A percentile compares a stretch with the other conserved stretches of the same genome.
These are phyloP conservation scores for Gleditsia sinensis DNA, from an alignment of 306 rosid species.

Conservation along the genomic window DNA sequence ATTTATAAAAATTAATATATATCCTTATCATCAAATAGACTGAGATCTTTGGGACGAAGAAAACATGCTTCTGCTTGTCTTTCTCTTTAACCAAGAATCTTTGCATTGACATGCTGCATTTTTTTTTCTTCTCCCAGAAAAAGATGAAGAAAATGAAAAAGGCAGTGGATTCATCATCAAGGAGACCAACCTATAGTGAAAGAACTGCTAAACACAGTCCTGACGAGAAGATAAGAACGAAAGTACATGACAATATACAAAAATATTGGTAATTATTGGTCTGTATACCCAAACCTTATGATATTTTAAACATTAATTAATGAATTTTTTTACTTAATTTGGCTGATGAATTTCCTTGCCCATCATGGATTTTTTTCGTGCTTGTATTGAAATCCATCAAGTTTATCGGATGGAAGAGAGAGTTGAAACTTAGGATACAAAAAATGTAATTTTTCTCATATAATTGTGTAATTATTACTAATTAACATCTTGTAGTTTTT, in stretches of 20 bases:
- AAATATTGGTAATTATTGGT: conserved; percentile 21
- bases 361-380: background rate
- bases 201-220: conserved; percentile 49
- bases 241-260: background rate
- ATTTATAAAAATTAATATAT: conserved; percentile 42
- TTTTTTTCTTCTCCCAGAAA: conserved; percentile 28
- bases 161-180: conserved; percentile 62
- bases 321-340: background rate
- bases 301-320: background rate
- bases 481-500: no score
- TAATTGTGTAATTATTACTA: no score
- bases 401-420: no score
- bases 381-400: background rate
- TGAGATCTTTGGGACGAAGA: conserved; percentile 60
- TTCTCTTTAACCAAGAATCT: conserved; percentile 71
- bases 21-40: conserved; percentile 59
- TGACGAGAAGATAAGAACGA: conserved; percentile 54
- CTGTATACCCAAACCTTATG: background rate
- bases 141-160: conserved; percentile 6
- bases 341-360: background rate
- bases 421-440: no score
- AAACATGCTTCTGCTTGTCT: conserved; percentile 82
- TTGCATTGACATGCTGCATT: conserved; percentile 54
- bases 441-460: no score
- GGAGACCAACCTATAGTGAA: conserved; percentile 55